Conservation (phyloP, 306 rosid species). For the Crotalaria pallida region DNA sequence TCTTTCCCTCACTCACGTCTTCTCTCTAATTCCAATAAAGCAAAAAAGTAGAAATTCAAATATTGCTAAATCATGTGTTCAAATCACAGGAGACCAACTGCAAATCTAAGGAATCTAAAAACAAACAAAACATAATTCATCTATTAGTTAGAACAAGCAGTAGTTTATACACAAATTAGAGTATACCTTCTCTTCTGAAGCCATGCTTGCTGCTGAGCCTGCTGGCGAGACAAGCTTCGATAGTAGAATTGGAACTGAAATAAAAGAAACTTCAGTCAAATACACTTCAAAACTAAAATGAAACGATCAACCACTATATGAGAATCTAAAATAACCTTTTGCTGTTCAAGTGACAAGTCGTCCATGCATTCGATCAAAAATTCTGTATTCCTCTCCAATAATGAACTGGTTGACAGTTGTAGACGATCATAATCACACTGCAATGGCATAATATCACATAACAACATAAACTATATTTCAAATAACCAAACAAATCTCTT, state of each 20-base stretch:
- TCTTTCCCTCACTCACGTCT: too few species aligned
- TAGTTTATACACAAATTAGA: neutral
- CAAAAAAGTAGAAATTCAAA: neutral
- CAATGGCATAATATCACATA: slow-evolving; percentile 9
- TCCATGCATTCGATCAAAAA: slow-evolving; percentile 97
- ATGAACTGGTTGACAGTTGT: slow-evolving; percentile 76
- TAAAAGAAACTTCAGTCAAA: slow-evolving; percentile 17
- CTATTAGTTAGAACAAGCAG: neutral
- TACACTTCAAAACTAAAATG: neutral
- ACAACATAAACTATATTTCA: slow-evolving; percentile 9
- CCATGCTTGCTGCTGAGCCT: slow-evolving; percentile 98
- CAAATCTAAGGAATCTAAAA: neutral
- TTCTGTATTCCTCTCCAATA: slow-evolving; percentile 88
- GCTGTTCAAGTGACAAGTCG: slow-evolving; percentile 86
- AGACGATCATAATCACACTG: slow-evolving; percentile 95
- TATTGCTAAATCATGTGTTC: neutral
- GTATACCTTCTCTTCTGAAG: slow-evolving; percentile 92
- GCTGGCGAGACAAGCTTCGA: slow-evolving; percentile 83
- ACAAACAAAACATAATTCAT: neutral
- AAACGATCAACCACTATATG: neutral
- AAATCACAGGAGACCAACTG: neutral
- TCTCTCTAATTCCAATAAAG: too few species aligned
- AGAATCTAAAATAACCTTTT: slow-evolving; percentile 56
- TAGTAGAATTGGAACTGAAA: slow-evolving; percentile 82
- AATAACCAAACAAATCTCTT: slow-evolving; percentile 2